Evolutionary conservation across 2,329 filamentous ascomycete species (phyloP), one percentile per base, ranked within the genome.

Genomic region (Colletotrichum lupini): DNA sequence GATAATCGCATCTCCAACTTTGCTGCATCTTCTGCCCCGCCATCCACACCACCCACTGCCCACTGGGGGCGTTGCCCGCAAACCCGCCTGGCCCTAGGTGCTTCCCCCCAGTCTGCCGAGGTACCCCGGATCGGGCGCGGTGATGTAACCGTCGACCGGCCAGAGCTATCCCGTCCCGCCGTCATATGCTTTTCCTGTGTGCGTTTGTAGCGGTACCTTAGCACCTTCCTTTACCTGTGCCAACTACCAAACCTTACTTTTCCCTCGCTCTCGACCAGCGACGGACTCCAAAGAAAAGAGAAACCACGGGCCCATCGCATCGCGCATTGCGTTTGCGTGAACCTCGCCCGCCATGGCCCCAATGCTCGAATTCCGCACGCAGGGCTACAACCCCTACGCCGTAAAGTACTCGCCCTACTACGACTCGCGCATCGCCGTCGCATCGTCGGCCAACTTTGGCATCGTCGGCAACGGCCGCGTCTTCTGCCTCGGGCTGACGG

Each of bases 321-420:
- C 32, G 37, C 62, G 32, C 61, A 64, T 49, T 11, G 42, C 42
- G 19, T 49, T 22, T 11, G 42, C 42, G 19, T 14, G 7, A 22
- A 46, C 42, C 3, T 6, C 60, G 49, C 71, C 56, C 60, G 77
- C 73, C 68, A 86, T 86, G 84, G 83, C 84, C 32, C 62, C 83
- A 49, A 98, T 98, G 95, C 92, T 98, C 78, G 95, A 98, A 85
- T 98, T 94, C 85, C 93, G 94, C 76, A 98, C 97, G 26, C 90
- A 94, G 81, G 97, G 97, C 79, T 98, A 91, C 89, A 98, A 98
- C 83, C 95, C 95, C 79, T 98, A 97, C 85, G 94, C 94, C 77
- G 95, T 98, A 83, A 98, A 98, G 85, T 99, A 98, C 88, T 98
- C 96, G 68, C 97, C 97, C 7, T 99, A 98, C 87, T 97, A 97